Conservation (phyloP, 2,329 filamentous ascomycete species). For the Cylindrodendrum hubeiense region DNA sequence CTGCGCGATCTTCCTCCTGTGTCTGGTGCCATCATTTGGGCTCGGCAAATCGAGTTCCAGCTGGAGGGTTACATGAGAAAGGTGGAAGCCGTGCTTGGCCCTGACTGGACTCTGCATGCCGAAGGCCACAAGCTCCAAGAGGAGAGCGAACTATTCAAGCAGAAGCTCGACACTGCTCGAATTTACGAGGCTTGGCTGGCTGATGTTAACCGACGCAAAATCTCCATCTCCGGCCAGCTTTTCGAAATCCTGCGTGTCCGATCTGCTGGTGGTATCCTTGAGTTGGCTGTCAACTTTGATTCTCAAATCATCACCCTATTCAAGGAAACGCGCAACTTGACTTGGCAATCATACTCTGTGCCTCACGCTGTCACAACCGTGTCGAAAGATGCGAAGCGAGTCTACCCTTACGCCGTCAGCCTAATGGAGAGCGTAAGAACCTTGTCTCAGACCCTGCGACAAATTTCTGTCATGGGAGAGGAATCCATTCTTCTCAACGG, state of each 20-base stretch:
- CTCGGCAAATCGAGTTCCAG: slow-evolving; percentile 95
- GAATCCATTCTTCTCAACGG: slow-evolving; percentile 90
- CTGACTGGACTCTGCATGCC: slow-evolving; percentile 93
- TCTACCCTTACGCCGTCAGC: slow-evolving; percentile 97
- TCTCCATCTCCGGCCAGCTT: slow-evolving; percentile 91
- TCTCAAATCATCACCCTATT: slow-evolving; percentile 97
- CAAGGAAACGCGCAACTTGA: slow-evolving; percentile 96
- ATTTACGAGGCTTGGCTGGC: slow-evolving; percentile 97
- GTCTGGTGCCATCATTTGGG: slow-evolving; percentile 97
- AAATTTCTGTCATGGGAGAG: slow-evolving; percentile 87
- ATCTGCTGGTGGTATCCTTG: slow-evolving; percentile 88
- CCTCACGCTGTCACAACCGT: slow-evolving; percentile 95
- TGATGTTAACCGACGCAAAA: slow-evolving; percentile 88
- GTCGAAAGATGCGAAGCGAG: slow-evolving; percentile 97
- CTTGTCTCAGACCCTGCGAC: slow-evolving; percentile 86
- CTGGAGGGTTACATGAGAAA: slow-evolving; percentile 98
- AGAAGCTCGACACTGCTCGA: slow-evolving; percentile 92
- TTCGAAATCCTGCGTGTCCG: slow-evolving; percentile 92
- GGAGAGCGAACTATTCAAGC: slow-evolving; percentile 93
- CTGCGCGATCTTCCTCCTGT: slow-evolving; percentile 95
- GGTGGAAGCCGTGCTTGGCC: slow-evolving; percentile 96
- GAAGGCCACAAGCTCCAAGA: slow-evolving; percentile 94
- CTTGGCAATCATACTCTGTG: slow-evolving; percentile 94
- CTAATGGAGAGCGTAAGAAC: slow-evolving; percentile 99
- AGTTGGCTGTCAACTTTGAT: slow-evolving; percentile 96